These are phyloP conservation scores for Lecanicillium sp. DNA, from an alignment of 2,329 filamentous ascomycete species.

Conservation along the genomic window DNA sequence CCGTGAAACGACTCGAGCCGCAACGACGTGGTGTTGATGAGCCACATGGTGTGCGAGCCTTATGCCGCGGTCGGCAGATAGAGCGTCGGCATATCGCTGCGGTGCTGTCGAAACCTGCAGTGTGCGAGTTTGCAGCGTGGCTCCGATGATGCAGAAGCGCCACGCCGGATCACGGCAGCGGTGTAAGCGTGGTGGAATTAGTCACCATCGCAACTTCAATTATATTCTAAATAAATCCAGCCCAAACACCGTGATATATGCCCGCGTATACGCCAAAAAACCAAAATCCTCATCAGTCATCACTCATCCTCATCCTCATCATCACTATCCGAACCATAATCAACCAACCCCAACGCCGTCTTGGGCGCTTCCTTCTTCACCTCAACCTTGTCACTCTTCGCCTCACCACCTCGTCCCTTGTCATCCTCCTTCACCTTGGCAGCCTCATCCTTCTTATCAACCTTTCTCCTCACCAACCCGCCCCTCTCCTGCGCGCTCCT, in stretches of 20 bases:
- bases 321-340: conserved; percentile 46
- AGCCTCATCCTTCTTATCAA: conserved; percentile 10
- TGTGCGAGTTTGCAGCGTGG: too few species aligned
- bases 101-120: too few species aligned
- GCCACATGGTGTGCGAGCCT: conserved; percentile 2
- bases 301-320: conserved; percentile 28
- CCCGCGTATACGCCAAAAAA: background rate
- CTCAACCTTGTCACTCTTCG: conserved; percentile 3
- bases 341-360: conserved; percentile 35
- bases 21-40: conserved; percentile 1
- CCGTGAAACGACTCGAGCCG: background rate
- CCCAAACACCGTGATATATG: background rate
- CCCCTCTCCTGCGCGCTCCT: conserved; percentile 19
- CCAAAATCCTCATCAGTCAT: conserved; percentile 4
- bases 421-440: conserved; percentile 11
- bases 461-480: conserved; percentile 11
- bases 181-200: too few species aligned
- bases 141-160: too few species aligned
- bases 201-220: too few species aligned
- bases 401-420: conserved; percentile 3
- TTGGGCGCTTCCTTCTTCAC: conserved; percentile 15
- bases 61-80: too few species aligned
- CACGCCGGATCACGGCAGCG: too few species aligned
- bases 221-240: too few species aligned
- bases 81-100: too few species aligned